Evolutionary conservation across 345 rosid species (phyloP).

Genomic region (Chamaenerion angustifolium): DNA sequence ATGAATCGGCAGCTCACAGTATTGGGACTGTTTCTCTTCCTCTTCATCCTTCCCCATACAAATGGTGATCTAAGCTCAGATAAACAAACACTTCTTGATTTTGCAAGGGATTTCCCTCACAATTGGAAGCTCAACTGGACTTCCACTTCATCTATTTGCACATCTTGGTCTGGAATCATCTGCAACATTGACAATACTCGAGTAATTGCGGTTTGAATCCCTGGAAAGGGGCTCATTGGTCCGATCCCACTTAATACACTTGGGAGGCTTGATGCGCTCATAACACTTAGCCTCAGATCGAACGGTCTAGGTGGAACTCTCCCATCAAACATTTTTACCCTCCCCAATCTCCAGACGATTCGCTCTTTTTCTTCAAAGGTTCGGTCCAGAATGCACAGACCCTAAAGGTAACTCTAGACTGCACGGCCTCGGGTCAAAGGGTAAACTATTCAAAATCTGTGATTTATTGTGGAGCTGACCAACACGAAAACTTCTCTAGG

Average conservation of each 20-base stretch:
- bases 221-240: constrained; percentile 70
- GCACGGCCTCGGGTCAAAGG: no score
- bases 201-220: constrained; percentile 63
- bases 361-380: no score
- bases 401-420: no score
- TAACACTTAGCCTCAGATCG: constrained; percentile 61
- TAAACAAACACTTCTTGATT: constrained; percentile 60
- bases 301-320: constrained; percentile 52
- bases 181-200: constrained; percentile 39
- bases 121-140: constrained; percentile 75
- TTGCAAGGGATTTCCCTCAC: constrained; percentile 58
- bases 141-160: constrained; percentile 29
- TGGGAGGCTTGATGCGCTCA: constrained; percentile 59
- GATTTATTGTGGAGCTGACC: no score
- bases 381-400: no score
- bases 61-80: constrained; percentile 47
- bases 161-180: constrained; percentile 68
- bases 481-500: no score
- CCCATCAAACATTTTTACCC: constrained; percentile 57
- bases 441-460: no score
- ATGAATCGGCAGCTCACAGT: no score
- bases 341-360: constrained; percentile 70
- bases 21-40: constrained; percentile 11
- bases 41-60: constrained; percentile 18
- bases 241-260: constrained; percentile 67